Evolutionary conservation across 768 basidiomycete genomes (phyloP).

Genomic region (Leucocoprinus sp.): DNA sequence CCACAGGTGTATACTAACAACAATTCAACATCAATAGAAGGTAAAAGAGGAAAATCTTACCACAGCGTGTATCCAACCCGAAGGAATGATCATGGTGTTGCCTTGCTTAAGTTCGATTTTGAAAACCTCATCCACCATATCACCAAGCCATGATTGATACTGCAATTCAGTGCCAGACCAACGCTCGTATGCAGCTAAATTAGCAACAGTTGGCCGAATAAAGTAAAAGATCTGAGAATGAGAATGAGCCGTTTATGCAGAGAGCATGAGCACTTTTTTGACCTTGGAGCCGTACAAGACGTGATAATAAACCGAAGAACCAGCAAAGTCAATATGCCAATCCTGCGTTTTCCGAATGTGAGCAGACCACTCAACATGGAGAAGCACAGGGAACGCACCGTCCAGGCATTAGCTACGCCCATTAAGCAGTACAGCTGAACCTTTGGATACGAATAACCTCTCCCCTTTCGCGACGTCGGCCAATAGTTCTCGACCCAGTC

Average conservation of each 20-base stretch:
- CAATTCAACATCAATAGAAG: slow-evolving; percentile 9
- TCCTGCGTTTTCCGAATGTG: slow-evolving; percentile 43
- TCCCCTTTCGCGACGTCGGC: slow-evolving; percentile 71
- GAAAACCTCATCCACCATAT: slow-evolving; percentile 84
- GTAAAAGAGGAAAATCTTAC: slow-evolving; percentile 37
- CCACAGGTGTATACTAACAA: slow-evolving; percentile 75
- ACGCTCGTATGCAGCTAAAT: slow-evolving; percentile 82
- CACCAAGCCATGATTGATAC: slow-evolving; percentile 83
- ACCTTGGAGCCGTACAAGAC: slow-evolving; percentile 83
- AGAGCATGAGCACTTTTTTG: slow-evolving; percentile 14
- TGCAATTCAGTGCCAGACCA: slow-evolving; percentile 94
- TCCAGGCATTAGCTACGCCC: slow-evolving; percentile 92
- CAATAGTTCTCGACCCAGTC: slow-evolving; percentile 98
- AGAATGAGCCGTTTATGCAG: background rate
- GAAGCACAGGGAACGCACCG: slow-evolving; percentile 43
- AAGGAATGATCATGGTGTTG: slow-evolving; percentile 91
- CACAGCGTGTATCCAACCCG: slow-evolving; percentile 97
- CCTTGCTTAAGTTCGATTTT: slow-evolving; percentile 71
- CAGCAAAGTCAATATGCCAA: slow-evolving; percentile 98
- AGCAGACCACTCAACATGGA: slow-evolving; percentile 3
- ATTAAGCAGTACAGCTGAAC: slow-evolving; percentile 96
- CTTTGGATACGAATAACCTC: slow-evolving; percentile 76
- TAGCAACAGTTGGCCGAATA: slow-evolving; percentile 79
- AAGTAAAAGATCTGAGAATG: slow-evolving; percentile 83
- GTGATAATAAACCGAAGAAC: slow-evolving; percentile 96